Evolutionary conservation across 2,329 filamentous ascomycete genomes (phyloP).

Genomic region (Coniochaeta prunicola): DNA sequence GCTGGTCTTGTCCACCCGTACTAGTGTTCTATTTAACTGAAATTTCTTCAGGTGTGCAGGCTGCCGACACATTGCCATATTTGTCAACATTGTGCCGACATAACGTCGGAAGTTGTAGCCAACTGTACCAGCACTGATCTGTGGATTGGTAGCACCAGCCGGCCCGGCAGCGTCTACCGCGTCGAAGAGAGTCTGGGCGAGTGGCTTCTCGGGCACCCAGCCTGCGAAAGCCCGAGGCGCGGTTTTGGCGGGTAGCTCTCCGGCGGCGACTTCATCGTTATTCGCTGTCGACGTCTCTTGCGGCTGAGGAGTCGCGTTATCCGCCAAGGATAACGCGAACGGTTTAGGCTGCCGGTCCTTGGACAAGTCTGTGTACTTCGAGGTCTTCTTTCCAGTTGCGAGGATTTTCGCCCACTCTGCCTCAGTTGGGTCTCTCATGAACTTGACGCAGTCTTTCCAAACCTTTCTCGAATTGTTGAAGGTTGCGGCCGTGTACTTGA

Average conservation of each 20-base stretch:
- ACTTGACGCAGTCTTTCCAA: slow-evolving; percentile 57
- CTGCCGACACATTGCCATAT: slow-evolving; percentile 26
- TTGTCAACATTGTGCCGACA: slow-evolving; percentile 22
- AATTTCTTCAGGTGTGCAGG: slow-evolving; percentile 31
- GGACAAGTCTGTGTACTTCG: slow-evolving; percentile 15
- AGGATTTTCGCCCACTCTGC: slow-evolving; percentile 51
- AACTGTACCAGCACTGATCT: slow-evolving; percentile 26
- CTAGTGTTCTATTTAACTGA: slow-evolving; percentile 27
- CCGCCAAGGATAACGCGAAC: slow-evolving; percentile 15
- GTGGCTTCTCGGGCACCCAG: slow-evolving; percentile 26
- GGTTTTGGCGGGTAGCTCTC: slow-evolving; percentile 6
- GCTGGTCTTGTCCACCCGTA: slow-evolving; percentile 30
- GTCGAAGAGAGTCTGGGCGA: slow-evolving; percentile 27
- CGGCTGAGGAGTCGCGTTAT: slow-evolving; percentile 6
- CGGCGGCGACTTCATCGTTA: slow-evolving; percentile 4
- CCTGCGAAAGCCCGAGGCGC: slow-evolving; percentile 9
- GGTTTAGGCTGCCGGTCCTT: slow-evolving; percentile 17
- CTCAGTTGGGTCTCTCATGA: slow-evolving; percentile 44
- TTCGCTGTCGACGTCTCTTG: slow-evolving; percentile 3
- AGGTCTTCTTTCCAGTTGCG: slow-evolving; percentile 36
- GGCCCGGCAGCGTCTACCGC: slow-evolving; percentile 22
- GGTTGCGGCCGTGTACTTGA: slow-evolving; percentile 50
- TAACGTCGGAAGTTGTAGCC: slow-evolving; percentile 27
- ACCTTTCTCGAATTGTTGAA: slow-evolving; percentile 40
- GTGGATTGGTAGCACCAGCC: slow-evolving; percentile 25